Conservation (phyloP, 2,329 filamentous ascomycete species). For the Xylariaceae sp. region DNA sequence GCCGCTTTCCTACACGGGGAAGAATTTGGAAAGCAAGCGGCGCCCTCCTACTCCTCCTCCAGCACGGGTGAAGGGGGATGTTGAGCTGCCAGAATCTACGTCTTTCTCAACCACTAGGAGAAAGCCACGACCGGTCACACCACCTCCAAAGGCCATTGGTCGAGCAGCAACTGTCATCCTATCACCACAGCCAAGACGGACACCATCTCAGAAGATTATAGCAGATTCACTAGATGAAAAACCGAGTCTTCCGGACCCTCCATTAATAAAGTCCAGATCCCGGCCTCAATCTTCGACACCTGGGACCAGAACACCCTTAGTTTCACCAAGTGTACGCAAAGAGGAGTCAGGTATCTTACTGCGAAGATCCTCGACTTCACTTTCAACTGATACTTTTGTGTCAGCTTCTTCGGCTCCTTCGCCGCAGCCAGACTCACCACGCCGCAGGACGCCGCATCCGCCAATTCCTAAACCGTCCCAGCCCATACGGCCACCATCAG, state of each 20-base stretch:
- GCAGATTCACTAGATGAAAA: conserved; percentile 17
- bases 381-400: conserved; percentile 55
- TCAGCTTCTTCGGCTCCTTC: conserved; percentile 47
- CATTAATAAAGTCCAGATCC: conserved; percentile 24
- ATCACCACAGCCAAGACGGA: conserved; percentile 37
- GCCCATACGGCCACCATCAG: conserved; percentile 26
- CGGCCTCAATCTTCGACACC: conserved; percentile 22
- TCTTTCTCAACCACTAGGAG: conserved; percentile 12
- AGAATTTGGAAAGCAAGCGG: conserved; percentile 9
- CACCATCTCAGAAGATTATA: conserved; percentile 34
- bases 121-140: conserved; percentile 34
- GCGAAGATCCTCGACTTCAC: conserved; percentile 40
- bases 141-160: conserved; percentile 31
- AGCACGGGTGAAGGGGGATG: conserved; percentile 26
- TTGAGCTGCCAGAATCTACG: conserved; percentile 13
- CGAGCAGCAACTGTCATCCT: conserved; percentile 33
- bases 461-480: conserved; percentile 27
- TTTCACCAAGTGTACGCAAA: neutral
- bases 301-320: conserved; percentile 1
- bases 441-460: conserved; percentile 28
- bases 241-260: conserved; percentile 11
- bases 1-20: conserved; percentile 1
- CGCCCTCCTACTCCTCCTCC: conserved; percentile 36
- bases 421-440: conserved; percentile 38
- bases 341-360: neutral